These are phyloP conservation scores for Raddia distichophylla DNA, from an alignment of 176 grass and related monocot species.

Conservation along the genomic window DNA sequence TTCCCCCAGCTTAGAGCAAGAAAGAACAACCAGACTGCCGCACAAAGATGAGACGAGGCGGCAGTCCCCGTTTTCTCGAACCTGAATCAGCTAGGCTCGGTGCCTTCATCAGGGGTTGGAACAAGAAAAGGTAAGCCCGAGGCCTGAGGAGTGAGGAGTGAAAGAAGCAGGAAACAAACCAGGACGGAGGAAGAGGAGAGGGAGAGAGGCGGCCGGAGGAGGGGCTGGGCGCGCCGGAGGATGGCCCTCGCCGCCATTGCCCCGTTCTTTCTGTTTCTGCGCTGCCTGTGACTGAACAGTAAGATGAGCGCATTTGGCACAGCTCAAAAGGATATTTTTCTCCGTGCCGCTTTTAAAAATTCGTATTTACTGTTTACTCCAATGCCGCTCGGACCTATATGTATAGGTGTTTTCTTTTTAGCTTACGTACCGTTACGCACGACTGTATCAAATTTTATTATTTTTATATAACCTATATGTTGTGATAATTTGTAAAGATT, in stretches of 20 bases:
- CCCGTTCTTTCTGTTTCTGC: not conserved
- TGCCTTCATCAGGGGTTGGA: not conserved
- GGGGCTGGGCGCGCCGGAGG: conserved; percentile 1
- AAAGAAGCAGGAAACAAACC: not conserved
- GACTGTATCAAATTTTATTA: no score
- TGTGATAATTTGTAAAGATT: no score
- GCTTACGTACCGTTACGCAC: no score
- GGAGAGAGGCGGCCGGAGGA: not conserved
- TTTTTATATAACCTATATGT: no score
- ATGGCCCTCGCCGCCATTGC: conserved; percentile 38
- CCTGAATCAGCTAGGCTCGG: not conserved
- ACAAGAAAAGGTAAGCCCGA: not conserved
- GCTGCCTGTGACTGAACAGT: no score
- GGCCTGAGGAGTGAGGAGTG: no score
- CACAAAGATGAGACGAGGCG: not conserved
- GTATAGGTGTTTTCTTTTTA: no score
- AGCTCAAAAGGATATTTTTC: no score
- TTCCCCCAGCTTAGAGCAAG: not conserved
- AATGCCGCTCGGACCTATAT: no score
- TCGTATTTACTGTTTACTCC: no score
- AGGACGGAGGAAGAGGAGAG: not conserved
- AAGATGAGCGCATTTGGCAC: no score
- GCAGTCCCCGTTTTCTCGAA: not conserved
- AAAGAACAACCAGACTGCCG: not conserved
- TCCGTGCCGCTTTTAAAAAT: no score